These are phyloP conservation scores for Rossbeevera mucosa DNA, from an alignment of 768 basidiomycete genomes.

Conservation along the genomic window DNA sequence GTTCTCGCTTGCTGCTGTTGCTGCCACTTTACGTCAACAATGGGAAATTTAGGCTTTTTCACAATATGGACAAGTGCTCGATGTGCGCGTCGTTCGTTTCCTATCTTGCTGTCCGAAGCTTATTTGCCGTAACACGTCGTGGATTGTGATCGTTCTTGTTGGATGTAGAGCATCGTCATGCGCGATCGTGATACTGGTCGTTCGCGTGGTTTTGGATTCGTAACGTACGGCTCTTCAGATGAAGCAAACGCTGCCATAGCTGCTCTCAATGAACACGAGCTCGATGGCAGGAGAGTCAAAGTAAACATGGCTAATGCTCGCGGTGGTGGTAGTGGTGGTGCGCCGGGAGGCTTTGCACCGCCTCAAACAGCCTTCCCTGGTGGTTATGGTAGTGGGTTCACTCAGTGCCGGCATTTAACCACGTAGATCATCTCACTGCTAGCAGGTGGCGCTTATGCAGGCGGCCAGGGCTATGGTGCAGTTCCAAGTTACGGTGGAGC, in stretches of 20 bases:
- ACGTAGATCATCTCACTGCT: conserved; percentile 13
- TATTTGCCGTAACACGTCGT: conserved; percentile 10
- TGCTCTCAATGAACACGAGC: conserved; percentile 80
- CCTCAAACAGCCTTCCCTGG: conserved; percentile 34
- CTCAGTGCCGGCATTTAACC: background rate
- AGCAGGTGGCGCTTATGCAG: conserved; percentile 28
- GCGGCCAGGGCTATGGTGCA: conserved; percentile 20
- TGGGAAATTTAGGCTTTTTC: conserved; percentile 67
- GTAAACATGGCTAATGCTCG: conserved; percentile 80
- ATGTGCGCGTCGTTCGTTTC: conserved; percentile 71
- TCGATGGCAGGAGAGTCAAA: conserved; percentile 90
- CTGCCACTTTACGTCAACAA: conserved; percentile 16
- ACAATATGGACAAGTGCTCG: conserved; percentile 75
- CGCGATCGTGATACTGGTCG: conserved; percentile 97
- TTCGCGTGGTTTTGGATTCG: conserved; percentile 96
- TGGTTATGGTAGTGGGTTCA: conserved; percentile 20
- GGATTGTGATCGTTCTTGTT: conserved; percentile 30
- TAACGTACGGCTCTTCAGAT: conserved; percentile 56
- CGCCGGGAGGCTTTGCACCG: conserved; percentile 19
- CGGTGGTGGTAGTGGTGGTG: conserved; percentile 51
- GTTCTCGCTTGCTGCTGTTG: conserved; percentile 14
- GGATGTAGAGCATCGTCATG: conserved; percentile 88
- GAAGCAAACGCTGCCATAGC: conserved; percentile 80
- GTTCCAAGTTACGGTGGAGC: conserved; percentile 25
- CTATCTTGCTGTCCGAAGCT: conserved; percentile 21